Evolutionary conservation across 768 basidiomycete species (phyloP).

Genomic region (Lactifluus pinguis): DNA sequence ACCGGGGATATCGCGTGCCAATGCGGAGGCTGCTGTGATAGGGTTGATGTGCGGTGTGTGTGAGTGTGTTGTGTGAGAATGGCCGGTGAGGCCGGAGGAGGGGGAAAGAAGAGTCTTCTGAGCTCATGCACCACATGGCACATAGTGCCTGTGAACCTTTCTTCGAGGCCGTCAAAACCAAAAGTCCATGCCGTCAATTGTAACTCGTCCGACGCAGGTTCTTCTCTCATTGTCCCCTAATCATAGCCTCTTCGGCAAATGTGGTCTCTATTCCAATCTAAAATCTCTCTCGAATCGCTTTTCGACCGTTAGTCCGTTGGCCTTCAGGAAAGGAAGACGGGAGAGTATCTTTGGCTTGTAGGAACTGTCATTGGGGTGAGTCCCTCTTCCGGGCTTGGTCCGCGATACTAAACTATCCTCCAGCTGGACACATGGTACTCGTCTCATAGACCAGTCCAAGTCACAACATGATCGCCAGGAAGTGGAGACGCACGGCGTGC

Average conservation of each 20-base stretch:
- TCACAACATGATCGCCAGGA: slow-evolving; percentile 95
- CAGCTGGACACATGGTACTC: slow-evolving; percentile 97
- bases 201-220: no score
- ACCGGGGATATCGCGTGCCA: no score
- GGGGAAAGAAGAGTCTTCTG: no score
- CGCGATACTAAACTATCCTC: slow-evolving; percentile 4
- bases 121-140: no score
- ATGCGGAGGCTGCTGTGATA: no score
- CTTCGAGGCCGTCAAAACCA: no score
- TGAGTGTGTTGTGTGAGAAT: no score
- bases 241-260: slow-evolving; percentile 95
- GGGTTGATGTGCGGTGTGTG: no score
- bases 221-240: slow-evolving; percentile 96
- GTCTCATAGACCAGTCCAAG: slow-evolving; percentile 92
- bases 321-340: slow-evolving; percentile 97
- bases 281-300: slow-evolving; percentile 94
- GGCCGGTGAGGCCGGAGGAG: no score
- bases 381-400: slow-evolving; percentile 7
- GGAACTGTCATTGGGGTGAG: slow-evolving; percentile 97
- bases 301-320: slow-evolving; percentile 95
- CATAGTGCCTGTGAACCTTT: no score
- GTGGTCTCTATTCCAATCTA: slow-evolving; percentile 95
- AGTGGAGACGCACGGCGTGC: slow-evolving; percentile 84
- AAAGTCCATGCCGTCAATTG: no score
- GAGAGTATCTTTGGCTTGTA: slow-evolving; percentile 94